phyloP scores from a whole-genome alignment of 805 yeast genomes.

The Candida sithepensis region DNA sequence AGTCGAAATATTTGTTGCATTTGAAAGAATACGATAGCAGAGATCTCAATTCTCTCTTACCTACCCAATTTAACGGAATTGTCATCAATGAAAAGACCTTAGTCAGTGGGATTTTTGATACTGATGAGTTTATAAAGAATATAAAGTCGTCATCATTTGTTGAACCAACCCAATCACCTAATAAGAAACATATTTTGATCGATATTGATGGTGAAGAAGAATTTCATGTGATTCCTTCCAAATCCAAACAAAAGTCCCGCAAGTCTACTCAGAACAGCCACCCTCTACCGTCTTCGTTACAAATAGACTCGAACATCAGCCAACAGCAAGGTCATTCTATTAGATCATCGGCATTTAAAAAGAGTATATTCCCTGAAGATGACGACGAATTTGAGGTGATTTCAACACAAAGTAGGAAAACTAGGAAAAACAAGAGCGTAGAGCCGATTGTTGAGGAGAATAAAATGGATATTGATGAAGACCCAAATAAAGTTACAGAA shows the following conservation, averaged over 20 bases:
- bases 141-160: no score
- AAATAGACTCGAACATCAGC: no score
- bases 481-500: background rate
- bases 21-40: background rate
- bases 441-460: background rate
- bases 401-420: slow-evolving; percentile 1
- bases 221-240: slow-evolving; percentile 6
- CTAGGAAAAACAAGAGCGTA: no score
- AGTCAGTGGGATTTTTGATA: background rate
- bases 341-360: background rate
- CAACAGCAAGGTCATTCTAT: no score
- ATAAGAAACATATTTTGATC: background rate
- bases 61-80: background rate
- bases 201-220: slow-evolving; percentile 6
- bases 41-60: background rate
- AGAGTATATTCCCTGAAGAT: slow-evolving; percentile 5
- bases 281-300: no score
- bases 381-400: slow-evolving; percentile 16
- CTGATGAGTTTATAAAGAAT: background rate
- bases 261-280: no score
- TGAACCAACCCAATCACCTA: background rate
- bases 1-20: background rate
- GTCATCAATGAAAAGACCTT: background rate
- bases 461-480: background rate
- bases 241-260: background rate